A percentile compares a stretch with the other conserved stretches of the same genome.
Evolutionary conservation across 2,329 filamentous ascomycete genomes (phyloP).

Genomic region (Ceratocystis eucalypticola): DNA sequence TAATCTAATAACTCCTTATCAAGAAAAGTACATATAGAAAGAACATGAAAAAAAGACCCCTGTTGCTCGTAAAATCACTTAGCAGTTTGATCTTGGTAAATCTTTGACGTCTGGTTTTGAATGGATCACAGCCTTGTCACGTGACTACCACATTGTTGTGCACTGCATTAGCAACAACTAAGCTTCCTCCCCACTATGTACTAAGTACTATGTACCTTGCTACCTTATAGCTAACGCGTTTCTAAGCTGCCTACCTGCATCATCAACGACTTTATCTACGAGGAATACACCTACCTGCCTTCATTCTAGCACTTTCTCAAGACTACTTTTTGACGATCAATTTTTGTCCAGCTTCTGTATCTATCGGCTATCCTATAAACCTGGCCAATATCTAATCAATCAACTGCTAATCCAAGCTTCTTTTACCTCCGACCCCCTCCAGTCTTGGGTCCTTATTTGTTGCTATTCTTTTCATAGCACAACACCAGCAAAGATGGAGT

Average conservation of each 20-base stretch:
- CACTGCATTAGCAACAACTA: not conserved
- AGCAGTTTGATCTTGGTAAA: too few relatives aligned
- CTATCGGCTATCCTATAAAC: not conserved
- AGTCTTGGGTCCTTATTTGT: not conserved
- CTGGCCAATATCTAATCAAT: not conserved
- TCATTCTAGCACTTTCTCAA: not conserved
- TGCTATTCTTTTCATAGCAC: not conserved
- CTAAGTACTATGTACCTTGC: too few relatives aligned
- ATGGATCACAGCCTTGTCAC: not conserved
- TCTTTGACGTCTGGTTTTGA: not conserved
- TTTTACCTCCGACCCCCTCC: not conserved
- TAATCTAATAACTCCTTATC: too few relatives aligned
- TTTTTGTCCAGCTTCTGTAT: not conserved
- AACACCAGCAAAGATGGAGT: conserved; percentile 40
- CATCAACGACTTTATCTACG: not conserved
- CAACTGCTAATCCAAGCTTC: not conserved
- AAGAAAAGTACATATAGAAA: too few relatives aligned
- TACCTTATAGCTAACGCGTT: conserved; percentile 1
- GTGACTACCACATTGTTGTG: not conserved
- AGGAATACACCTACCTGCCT: not conserved
- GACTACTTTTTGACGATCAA: not conserved
- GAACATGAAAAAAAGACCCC: too few relatives aligned
- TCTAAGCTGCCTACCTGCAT: not conserved
- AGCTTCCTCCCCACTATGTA: not conserved
- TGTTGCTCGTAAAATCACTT: too few relatives aligned